phyloP scores from a whole-genome alignment of 805 yeast species.

The Lipomyces yamanashiensis region DNA sequence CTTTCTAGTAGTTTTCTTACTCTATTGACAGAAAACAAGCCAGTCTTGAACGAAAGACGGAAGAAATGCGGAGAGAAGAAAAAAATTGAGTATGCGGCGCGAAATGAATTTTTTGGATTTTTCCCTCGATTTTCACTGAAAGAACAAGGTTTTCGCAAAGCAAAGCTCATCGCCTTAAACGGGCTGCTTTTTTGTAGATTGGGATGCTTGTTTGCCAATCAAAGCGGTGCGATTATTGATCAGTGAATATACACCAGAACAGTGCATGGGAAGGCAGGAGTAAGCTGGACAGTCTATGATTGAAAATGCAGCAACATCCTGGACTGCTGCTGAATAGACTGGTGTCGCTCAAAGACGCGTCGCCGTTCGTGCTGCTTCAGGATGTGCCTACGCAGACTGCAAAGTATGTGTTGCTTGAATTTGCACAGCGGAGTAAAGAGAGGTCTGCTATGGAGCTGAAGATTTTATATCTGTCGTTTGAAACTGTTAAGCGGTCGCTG shows the following conservation, averaged over 20 bases:
- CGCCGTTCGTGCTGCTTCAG: slow-evolving; percentile 71
- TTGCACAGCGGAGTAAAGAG: slow-evolving; percentile 51
- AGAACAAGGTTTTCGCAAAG: background rate
- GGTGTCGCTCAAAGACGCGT: slow-evolving; percentile 67
- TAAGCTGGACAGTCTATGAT: background rate
- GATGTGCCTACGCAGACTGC: slow-evolving; percentile 79
- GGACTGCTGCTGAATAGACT: slow-evolving; percentile 62
- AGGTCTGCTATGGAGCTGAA: slow-evolving; percentile 40
- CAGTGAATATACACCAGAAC: background rate
- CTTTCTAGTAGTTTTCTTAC: background rate
- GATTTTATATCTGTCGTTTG: slow-evolving; percentile 67
- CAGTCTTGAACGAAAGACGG: background rate
- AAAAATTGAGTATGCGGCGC: slow-evolving; percentile 13
- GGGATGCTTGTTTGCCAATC: background rate
- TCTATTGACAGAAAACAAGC: background rate
- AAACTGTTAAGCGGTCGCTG: slow-evolving; percentile 52
- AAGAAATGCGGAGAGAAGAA: slow-evolving; percentile 9
- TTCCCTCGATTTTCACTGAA: background rate
- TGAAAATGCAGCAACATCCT: slow-evolving; percentile 9
- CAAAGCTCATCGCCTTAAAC: slow-evolving; percentile 4
- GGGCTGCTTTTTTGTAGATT: background rate
- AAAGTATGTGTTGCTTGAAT: slow-evolving; percentile 58
- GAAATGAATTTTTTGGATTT: background rate
- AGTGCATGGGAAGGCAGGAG: background rate
- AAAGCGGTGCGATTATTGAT: background rate